phyloP scores from a whole-genome alignment of 306 rosid genomes.

The Inga leiocalycina region DNA sequence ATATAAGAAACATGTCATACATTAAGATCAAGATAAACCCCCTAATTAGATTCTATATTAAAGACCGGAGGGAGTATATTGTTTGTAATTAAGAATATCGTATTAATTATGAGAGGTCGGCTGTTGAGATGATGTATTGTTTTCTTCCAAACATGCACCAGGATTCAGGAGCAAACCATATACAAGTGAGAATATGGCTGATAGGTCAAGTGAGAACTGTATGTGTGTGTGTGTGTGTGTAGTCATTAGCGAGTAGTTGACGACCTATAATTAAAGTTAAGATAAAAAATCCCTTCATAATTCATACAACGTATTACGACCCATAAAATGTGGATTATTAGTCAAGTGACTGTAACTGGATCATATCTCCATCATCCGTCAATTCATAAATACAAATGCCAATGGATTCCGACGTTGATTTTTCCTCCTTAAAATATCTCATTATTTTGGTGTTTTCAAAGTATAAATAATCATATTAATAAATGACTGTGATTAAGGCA shows the following conservation, averaged over 20 bases:
- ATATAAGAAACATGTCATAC: too few species aligned
- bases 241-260: neutral
- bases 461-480: too few species aligned
- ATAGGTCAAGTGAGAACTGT: neutral
- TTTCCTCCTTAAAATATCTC: neutral
- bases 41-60: too few species aligned
- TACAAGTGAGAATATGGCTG: neutral
- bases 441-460: too few species aligned
- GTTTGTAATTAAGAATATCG: neutral
- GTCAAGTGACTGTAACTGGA: neutral
- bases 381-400: neutral
- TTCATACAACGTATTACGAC: neutral
- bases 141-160: neutral
- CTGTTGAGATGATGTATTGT: neutral
- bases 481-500: neutral
- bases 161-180: neutral
- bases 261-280: neutral
- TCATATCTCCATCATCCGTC: neutral
- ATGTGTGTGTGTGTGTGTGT: too few species aligned
- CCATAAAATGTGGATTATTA: neutral
- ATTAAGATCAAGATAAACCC: too few species aligned
- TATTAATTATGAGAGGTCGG: neutral
- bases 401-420: neutral
- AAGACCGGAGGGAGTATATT: neutral
- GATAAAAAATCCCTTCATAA: neutral